Conservation (phyloP, 176 grass and related monocot genomes). For the Avena sativa region DNA sequence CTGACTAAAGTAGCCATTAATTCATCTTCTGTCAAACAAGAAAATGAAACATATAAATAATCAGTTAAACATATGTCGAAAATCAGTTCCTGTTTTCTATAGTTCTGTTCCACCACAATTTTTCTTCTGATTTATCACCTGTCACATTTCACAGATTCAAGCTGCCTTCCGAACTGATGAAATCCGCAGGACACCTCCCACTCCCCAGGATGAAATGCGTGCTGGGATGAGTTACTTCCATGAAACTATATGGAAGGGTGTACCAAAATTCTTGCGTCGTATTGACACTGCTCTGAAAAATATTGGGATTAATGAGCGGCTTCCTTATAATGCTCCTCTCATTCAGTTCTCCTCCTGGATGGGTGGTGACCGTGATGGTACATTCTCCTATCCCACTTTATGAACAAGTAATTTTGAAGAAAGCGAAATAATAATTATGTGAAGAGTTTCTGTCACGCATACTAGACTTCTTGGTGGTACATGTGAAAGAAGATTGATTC, state of each 20-base stretch:
- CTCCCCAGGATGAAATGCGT: constrained; percentile 99
- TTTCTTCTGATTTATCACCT: constrained; percentile 39
- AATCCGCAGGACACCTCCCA: constrained; percentile 85
- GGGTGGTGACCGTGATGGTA: constrained; percentile 99
- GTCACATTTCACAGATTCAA: constrained; percentile 66
- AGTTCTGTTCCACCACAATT: not conserved
- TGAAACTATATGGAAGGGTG: constrained; percentile 98
- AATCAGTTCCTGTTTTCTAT: constrained; percentile 1
- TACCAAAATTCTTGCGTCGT: constrained; percentile 97
- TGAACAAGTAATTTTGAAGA: constrained; percentile 14
- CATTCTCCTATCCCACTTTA: constrained; percentile 41
- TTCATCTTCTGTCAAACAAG: constrained; percentile 33
- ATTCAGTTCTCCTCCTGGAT: constrained; percentile 99
- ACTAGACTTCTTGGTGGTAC: not conserved
- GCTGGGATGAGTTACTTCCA: constrained; percentile 98
- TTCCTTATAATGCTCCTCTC: constrained; percentile 93
- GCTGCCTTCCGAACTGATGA: constrained; percentile 99
- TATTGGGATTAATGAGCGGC: constrained; percentile 91
- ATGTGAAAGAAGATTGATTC: not conserved
- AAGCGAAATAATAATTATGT: not conserved
- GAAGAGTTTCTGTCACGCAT: not conserved
- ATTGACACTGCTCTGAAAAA: constrained; percentile 95
- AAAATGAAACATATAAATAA: not conserved
- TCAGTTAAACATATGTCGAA: constrained; percentile 16
- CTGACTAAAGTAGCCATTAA: not conserved